Base-by-base conservation (phyloP, 2,329 filamentous ascomycete genomes). In the Cercospora sp. region DNA sequence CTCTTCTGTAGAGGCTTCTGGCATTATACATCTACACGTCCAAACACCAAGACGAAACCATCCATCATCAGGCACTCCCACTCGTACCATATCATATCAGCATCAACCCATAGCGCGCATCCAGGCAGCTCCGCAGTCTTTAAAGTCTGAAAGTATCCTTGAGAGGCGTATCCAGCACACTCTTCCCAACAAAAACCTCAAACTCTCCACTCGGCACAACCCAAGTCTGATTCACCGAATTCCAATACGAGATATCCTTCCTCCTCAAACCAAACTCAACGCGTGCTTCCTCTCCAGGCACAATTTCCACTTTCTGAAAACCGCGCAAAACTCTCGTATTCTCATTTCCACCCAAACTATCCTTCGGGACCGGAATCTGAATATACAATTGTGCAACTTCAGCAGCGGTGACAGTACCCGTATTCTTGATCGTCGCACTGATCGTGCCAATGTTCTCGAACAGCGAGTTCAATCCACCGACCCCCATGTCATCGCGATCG, bases 331-430 rank as follows among this genome's bases (percentile, higher is more conserved):
- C 72, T 60, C 74, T 71, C 18, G 75, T 77, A 31, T 72, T 72
- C 2, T 72, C 66, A 84, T 80, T 69, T 79, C 80, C 28, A 84
- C 85, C 76, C 60, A 72, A 96, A 23, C 58, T 84, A 59, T 78
- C 79, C 13, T 69, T 91, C 12, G 70, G 70, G 16, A 73, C 69
- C 0, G 75, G 75, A 10, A 79, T 76, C 26, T 74, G 65, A 6
- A 80, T 60, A 67, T 79, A 79, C 18, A 87, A 73, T 73, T 87
- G 85, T 5, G 83, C 82, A 57, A 87, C 84, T 70, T 87, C 85
- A 26, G 84, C 81, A 39, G 84, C 85, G 13, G 72, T 72, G 51
- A 84, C 75, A 3, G 73, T 72, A 26, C 85, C 85, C 1, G 82
- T 84, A 76, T 87, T 87, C 23, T 79, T 82, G 69, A 87, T 80